A percentile compares a stretch with the other conserved stretches of the same genome.
Conservation (phyloP, 2,329 filamentous ascomycete species). For the Sporothrix mexicana region DNA sequence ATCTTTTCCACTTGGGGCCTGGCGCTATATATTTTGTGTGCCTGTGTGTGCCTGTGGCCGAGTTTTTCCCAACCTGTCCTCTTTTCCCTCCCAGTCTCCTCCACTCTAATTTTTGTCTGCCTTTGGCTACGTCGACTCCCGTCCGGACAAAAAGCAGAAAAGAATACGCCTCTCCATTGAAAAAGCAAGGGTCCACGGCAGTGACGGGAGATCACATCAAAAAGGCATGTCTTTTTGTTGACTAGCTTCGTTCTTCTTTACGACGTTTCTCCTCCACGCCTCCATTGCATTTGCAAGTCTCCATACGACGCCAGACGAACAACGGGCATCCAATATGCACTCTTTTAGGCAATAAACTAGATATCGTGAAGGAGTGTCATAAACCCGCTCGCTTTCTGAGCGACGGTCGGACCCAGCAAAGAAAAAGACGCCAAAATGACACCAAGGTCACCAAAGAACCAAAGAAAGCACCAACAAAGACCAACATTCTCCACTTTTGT, state of each 20-base stretch:
- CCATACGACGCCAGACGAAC: background rate
- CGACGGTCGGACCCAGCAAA: background rate
- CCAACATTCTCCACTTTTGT: slow-evolving; percentile 21
- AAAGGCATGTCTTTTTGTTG: background rate
- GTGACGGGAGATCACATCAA: background rate
- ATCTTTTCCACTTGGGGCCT: background rate
- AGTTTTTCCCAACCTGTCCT: background rate
- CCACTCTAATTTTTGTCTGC: too few species aligned
- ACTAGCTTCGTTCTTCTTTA: too few species aligned
- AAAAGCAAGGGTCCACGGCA: slow-evolving; percentile 16
- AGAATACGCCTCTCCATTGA: background rate
- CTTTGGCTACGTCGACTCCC: slow-evolving; percentile 16
- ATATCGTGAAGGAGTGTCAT: too few species aligned
- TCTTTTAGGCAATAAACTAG: too few species aligned
- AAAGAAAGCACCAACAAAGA: slow-evolving; percentile 1
- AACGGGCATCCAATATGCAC: background rate
- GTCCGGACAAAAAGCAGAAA: background rate
- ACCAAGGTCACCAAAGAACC: background rate
- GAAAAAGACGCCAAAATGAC: background rate
- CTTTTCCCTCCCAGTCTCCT: too few species aligned
- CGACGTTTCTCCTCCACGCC: background rate
- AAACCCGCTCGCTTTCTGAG: background rate
- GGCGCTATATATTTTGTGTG: slow-evolving; percentile 5
- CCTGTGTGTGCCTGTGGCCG: background rate
- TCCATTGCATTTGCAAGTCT: background rate